Evolutionary conservation across 768 basidiomycete genomes (phyloP), one percentile per base, ranked within the genome.

Genomic region (Trametes meyenii): DNA sequence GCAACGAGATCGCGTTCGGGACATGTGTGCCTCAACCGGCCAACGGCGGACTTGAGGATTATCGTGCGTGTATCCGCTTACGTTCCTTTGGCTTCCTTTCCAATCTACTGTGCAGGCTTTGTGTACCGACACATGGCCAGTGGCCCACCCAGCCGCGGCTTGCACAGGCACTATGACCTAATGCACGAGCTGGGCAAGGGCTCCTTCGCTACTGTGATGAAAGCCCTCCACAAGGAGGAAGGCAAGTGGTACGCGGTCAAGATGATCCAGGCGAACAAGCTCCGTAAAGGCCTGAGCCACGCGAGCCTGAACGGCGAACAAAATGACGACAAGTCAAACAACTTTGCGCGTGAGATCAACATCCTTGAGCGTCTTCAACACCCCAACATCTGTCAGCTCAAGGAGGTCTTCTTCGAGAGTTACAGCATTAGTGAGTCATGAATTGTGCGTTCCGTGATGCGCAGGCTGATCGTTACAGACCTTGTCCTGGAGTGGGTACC

Each of bases 1-100:
- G 95, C 7, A 91, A 92, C 70, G 93, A 95, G 73, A 83, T 98
- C 67, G 87, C 90, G 8, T 90, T 98, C 66, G 96, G 96, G 8
- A 83, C 83, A 13, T 76, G 73, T 13, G 67, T 71, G 17, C 78
- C 79, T 24, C 85, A 82, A 67, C 73, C 70, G 49, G 75, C 76
- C 51, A 81, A 66, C 33, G 77, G 43, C 23, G 59, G 72, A 71
- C 48, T 76, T 24, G 91, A 92, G 67, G 93, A 94, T 70, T 92
- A 89, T 70, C 86, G 92, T 90, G 59, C 62, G 88, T 81, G 16
- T 52, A 58, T 26, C 23, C 44, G 23, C 24, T 53, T 50, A 46
- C 26, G 40, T 21, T 17, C 43, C 3, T 26, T 29, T 62, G 42
- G 55, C 44, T 14, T 51, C 23, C 35, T 12, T 43, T 19, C 39